These are phyloP conservation scores for Fusarium pseudograminearum DNA, from an alignment of 2,329 filamentous ascomycete genomes.

Conservation along the genomic window DNA sequence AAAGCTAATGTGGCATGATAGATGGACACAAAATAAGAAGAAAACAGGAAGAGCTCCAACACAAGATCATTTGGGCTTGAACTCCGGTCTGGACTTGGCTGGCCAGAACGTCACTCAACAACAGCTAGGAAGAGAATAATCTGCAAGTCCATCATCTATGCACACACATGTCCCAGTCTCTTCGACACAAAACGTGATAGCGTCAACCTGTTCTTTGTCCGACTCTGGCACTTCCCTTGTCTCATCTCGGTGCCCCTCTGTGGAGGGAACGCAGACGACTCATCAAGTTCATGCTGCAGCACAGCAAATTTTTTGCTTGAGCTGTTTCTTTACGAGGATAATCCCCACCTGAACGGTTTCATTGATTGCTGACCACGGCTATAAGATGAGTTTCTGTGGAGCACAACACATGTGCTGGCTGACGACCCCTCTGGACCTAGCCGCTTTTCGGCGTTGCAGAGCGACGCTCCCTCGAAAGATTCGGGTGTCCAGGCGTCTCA, in stretches of 20 bases:
- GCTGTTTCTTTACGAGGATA: conserved; percentile 28
- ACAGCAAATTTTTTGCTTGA: conserved; percentile 17
- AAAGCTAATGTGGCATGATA: background rate
- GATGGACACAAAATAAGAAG: background rate
- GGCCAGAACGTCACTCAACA: background rate
- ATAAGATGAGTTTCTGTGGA: conserved; percentile 28
- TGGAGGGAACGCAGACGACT: conserved; percentile 9
- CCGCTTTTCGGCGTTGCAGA: conserved; percentile 1
- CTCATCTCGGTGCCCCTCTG: conserved; percentile 26
- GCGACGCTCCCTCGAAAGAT: conserved; percentile 30
- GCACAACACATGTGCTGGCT: conserved; percentile 18
- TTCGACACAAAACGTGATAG: conserved; percentile 16
- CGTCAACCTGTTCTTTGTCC: conserved; percentile 14
- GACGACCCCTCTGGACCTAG: conserved; percentile 1
- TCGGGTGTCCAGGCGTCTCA: conserved; percentile 24
- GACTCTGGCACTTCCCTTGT: conserved; percentile 23
- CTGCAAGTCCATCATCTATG: background rate
- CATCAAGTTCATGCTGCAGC: conserved; percentile 17
- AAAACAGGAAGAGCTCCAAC: background rate
- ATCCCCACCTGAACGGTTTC: conserved; percentile 37
- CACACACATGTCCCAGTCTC: conserved; percentile 16
- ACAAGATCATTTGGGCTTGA: background rate
- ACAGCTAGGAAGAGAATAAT: background rate
- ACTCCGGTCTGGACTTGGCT: background rate
- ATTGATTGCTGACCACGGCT: conserved; percentile 40